Conservation (phyloP, 192 early-diverging fungal species). For the Dispira simplex region DNA sequence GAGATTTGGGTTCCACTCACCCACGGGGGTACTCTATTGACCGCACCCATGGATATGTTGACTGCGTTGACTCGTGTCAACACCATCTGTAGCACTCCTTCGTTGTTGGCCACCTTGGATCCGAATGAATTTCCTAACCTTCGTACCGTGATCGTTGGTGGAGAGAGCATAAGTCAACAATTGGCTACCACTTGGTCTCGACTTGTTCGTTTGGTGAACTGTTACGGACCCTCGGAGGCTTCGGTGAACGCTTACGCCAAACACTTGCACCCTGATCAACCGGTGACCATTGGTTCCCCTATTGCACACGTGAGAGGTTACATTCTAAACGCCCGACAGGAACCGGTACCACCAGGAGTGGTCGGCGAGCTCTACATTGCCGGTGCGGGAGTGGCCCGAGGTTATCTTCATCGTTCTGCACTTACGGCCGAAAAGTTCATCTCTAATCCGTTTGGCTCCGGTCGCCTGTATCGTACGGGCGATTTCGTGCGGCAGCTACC, state of each 20-base stretch:
- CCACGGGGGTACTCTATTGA: neutral
- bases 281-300: conserved; percentile 14
- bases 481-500: conserved; percentile 16
- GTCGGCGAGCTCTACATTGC: conserved; percentile 23
- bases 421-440: conserved; percentile 19
- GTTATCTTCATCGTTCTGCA: conserved; percentile 21
- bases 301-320: conserved; percentile 13
- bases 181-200: neutral
- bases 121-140: neutral
- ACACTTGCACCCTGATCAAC: neutral
- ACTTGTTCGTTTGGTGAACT: neutral
- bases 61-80: neutral
- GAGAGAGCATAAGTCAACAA: neutral
- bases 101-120: neutral
- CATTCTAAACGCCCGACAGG: conserved; percentile 13
- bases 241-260: neutral
- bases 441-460: conserved; percentile 18
- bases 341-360: conserved; percentile 18
- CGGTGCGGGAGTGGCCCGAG: conserved; percentile 17
- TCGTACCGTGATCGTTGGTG: neutral
- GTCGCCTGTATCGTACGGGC: conserved; percentile 20
- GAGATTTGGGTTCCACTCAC: conserved; percentile 2
- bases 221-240: conserved; percentile 6
- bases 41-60: neutral
- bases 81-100: conserved; percentile 1